These are phyloP conservation scores for Carallia pectinifolia DNA, from an alignment of 345 rosid genomes.

Conservation along the genomic window DNA sequence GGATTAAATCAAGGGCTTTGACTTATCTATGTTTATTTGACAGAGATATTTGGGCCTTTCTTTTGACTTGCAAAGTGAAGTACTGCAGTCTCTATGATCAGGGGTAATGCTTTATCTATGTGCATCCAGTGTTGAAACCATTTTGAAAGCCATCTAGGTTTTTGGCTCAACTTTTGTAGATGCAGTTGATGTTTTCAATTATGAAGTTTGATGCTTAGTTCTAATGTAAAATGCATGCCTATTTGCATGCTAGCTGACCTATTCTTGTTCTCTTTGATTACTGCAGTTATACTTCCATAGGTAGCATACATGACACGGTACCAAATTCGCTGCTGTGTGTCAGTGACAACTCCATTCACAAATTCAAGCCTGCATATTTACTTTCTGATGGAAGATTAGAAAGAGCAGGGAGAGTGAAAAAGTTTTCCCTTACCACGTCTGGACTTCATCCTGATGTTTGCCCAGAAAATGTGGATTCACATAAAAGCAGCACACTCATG, in stretches of 20 bases:
- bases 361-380: conserved; percentile 90
- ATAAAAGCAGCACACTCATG: conserved; percentile 44
- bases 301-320: conserved; percentile 88
- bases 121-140: conserved; percentile 14
- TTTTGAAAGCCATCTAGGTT: neutral
- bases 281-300: conserved; percentile 90
- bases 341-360: conserved; percentile 41
- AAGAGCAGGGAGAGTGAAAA: conserved; percentile 94
- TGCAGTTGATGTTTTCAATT: conserved; percentile 4
- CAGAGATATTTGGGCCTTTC: conserved; percentile 99
- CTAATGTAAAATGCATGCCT: neutral
- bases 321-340: conserved; percentile 73
- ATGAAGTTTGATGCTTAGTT: neutral
- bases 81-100: conserved; percentile 97
- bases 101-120: conserved; percentile 55
- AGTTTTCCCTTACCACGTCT: conserved; percentile 31
- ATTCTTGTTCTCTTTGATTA: neutral
- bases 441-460: conserved; percentile 22
- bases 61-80: conserved; percentile 83
- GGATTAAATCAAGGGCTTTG: conserved; percentile 4
- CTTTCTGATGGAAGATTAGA: conserved; percentile 96
- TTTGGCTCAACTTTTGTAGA: conserved; percentile 2
- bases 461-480: conserved; percentile 35
- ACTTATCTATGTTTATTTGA: conserved; percentile 27
- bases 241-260: conserved; percentile 1